Conservation (phyloP, 306 rosid species). For the Malus asiatica region DNA sequence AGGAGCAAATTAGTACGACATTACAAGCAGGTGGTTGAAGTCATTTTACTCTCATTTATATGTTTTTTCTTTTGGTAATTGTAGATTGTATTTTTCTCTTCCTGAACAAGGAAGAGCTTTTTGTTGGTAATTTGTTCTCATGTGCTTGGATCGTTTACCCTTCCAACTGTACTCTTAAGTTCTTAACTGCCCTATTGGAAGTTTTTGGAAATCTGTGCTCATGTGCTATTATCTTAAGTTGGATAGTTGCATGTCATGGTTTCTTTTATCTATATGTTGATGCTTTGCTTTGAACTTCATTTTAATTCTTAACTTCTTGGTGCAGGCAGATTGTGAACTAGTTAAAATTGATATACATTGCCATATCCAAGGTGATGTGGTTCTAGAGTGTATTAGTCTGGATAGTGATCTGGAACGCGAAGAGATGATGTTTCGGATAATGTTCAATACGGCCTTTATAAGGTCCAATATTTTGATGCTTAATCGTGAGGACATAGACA, state of each 20-base stretch:
- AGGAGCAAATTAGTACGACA: slow-evolving; percentile 70
- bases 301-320: slow-evolving; percentile 18
- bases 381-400: slow-evolving; percentile 87
- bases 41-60: slow-evolving; percentile 12
- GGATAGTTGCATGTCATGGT: slow-evolving; percentile 8
- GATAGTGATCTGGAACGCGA: slow-evolving; percentile 76
- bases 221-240: neutral
- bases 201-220: neutral
- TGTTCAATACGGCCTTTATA: slow-evolving; percentile 96
- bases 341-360: slow-evolving; percentile 91
- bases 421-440: slow-evolving; percentile 87
- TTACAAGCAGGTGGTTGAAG: slow-evolving; percentile 70
- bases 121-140: neutral
- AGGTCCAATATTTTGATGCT: slow-evolving; percentile 96
- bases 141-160: neutral
- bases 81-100: neutral
- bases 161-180: neutral
- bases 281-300: slow-evolving; percentile 8
- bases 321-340: slow-evolving; percentile 78
- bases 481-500: slow-evolving; percentile 85
- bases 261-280: slow-evolving; percentile 16
- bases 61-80: neutral
- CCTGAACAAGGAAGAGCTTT: neutral
- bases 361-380: slow-evolving; percentile 94
- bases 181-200: neutral